A percentile compares a stretch with the other conserved stretches of the same genome.
phyloP scores from a whole-genome alignment of 495 filamentous ascomycete genomes.

The Aspergillus asperescens region DNA sequence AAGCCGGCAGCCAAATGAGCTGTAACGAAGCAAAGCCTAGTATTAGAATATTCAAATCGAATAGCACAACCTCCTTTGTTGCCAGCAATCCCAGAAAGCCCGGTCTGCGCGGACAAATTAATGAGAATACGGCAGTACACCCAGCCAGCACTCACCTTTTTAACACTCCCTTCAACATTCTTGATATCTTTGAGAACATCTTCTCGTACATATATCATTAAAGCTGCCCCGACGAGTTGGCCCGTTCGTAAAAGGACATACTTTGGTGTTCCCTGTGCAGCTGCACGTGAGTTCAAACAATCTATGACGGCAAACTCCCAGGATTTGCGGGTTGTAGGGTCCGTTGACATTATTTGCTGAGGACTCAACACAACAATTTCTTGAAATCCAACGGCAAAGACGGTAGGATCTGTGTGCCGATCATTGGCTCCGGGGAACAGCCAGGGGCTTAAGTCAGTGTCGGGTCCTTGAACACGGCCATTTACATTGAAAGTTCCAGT shows the following conservation, averaged over 20 bases:
- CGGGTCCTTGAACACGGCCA: conserved; percentile 67
- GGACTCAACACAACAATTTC: conserved; percentile 96
- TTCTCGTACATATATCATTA: conserved; percentile 83
- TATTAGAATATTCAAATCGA: conserved; percentile 90
- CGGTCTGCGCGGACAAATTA: conserved; percentile 53
- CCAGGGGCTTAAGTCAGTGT: conserved; percentile 80
- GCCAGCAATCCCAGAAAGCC: conserved; percentile 92
- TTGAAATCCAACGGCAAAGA: conserved; percentile 89
- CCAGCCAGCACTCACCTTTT: conserved; percentile 54
- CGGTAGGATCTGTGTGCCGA: conserved; percentile 34
- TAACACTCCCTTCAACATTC: conserved; percentile 91
- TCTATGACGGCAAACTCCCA: conserved; percentile 82
- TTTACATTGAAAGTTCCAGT: conserved; percentile 95
- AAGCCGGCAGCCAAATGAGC: conserved; percentile 96
- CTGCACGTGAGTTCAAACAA: conserved; percentile 68
- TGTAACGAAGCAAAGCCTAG: conserved; percentile 90
- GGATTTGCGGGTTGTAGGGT: conserved; percentile 73
- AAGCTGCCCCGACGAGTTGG: conserved; percentile 88
- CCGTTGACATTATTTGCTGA: conserved; percentile 98
- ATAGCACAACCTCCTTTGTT: conserved; percentile 99
- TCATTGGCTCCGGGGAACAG: conserved; percentile 56
- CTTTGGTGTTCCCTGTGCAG: conserved; percentile 55
- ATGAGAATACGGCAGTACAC: background rate
- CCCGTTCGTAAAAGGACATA: conserved; percentile 89
- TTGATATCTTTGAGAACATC: conserved; percentile 75